Percentiles rank a stretch among this genome's conserved stretches.
Conservation (phyloP, 2,329 filamentous ascomycete species). For the Stemphylium beticola region DNA sequence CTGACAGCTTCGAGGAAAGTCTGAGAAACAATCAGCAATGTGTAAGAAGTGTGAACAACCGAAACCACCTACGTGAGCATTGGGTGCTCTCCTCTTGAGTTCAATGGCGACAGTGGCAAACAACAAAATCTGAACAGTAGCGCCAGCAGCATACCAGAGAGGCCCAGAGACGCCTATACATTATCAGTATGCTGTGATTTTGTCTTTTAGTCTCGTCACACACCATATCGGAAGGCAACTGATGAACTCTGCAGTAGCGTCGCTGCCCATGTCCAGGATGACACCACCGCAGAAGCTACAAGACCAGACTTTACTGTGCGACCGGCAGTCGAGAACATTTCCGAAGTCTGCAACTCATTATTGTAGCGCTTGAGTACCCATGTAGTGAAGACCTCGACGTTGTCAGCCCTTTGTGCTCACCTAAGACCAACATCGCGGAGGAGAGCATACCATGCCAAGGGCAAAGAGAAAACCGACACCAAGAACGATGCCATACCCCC, state of each 20-base stretch:
- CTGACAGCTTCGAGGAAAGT: slow-evolving; percentile 82
- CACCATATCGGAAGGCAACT: slow-evolving; percentile 44
- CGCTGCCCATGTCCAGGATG: slow-evolving; percentile 41
- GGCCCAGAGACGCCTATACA: slow-evolving; percentile 37
- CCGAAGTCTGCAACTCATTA: slow-evolving; percentile 40
- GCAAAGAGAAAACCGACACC: slow-evolving; percentile 41
- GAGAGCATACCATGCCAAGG: slow-evolving; percentile 33
- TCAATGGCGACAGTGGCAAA: slow-evolving; percentile 42
- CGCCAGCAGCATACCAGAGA: slow-evolving; percentile 43
- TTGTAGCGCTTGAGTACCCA: slow-evolving; percentile 41
- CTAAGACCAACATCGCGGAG: neutral
- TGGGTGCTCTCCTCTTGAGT: slow-evolving; percentile 41
- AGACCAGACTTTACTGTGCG: slow-evolving; percentile 42
- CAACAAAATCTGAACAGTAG: slow-evolving; percentile 41
- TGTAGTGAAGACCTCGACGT: slow-evolving; percentile 31
- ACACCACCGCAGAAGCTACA: slow-evolving; percentile 39
- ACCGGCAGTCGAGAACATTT: slow-evolving; percentile 42
- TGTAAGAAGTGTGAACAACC: rapidly evolving
- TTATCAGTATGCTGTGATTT: neutral
- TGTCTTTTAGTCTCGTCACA: neutral
- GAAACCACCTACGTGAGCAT: slow-evolving; percentile 32
- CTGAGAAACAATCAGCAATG: slow-evolving; percentile 57
- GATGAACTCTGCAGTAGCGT: slow-evolving; percentile 39
- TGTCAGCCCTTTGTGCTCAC: neutral
- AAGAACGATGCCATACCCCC: slow-evolving; percentile 45